These are phyloP conservation scores for Debaryomyces psychrophilus DNA, from an alignment of 1,139 yeast genomes.

Conservation along the genomic window DNA sequence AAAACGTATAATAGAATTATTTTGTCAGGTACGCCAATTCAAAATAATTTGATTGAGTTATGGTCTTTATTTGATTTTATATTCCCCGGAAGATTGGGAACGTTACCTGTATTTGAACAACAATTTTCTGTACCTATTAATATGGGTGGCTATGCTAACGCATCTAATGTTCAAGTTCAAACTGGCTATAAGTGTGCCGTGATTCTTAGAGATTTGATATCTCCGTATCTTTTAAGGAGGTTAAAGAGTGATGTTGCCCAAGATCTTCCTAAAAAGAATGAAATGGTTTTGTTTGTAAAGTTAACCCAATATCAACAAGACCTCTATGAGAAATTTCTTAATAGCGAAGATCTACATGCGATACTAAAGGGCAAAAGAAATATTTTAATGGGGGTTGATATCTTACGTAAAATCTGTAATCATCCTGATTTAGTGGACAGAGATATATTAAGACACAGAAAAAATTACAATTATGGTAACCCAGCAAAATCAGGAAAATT, in stretches of 20 bases:
- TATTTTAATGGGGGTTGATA: slow-evolving; percentile 87
- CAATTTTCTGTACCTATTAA: slow-evolving; percentile 93
- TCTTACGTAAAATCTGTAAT: slow-evolving; percentile 87
- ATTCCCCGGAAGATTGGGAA: slow-evolving; percentile 92
- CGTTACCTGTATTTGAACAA: slow-evolving; percentile 89
- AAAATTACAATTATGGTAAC: slow-evolving; percentile 60
- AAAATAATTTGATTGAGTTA: slow-evolving; percentile 83
- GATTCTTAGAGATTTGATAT: slow-evolving; percentile 79
- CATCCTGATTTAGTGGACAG: slow-evolving; percentile 87
- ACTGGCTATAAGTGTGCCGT: slow-evolving; percentile 97
- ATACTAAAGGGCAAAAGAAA: slow-evolving; percentile 78
- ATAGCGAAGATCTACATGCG: slow-evolving; percentile 73
- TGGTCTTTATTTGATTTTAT: slow-evolving; percentile 97
- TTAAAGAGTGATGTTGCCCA: slow-evolving; percentile 96
- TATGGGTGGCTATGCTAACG: slow-evolving; percentile 98
- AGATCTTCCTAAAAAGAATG: slow-evolving; percentile 90
- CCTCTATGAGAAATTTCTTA: slow-evolving; percentile 71
- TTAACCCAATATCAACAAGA: slow-evolving; percentile 75
- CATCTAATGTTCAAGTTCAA: slow-evolving; percentile 93
- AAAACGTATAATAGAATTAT: slow-evolving; percentile 83
- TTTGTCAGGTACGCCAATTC: slow-evolving; percentile 94
- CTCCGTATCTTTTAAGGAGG: slow-evolving; percentile 85
- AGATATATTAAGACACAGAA: slow-evolving; percentile 45
- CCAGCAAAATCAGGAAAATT: slow-evolving; percentile 82
- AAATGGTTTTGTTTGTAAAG: slow-evolving; percentile 90